These are phyloP conservation scores for Macaranga tanarius DNA, from an alignment of 441 rosid genomes.

Conservation along the genomic window DNA sequence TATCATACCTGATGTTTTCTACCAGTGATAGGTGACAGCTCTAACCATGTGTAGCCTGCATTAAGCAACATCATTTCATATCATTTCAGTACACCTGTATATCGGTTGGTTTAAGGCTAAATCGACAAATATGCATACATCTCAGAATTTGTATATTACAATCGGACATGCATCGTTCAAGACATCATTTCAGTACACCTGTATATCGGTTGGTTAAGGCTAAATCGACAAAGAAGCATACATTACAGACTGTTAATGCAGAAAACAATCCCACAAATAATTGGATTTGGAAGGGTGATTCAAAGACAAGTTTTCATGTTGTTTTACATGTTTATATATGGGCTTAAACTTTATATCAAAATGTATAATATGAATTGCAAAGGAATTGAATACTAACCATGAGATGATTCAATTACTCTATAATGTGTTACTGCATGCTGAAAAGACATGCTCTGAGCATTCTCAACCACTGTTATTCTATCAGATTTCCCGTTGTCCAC, in stretches of 20 bases:
- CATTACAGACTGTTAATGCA: background rate
- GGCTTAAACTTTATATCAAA: background rate
- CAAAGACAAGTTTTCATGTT: background rate
- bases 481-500: conserved; percentile 91
- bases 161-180: background rate
- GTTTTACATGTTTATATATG: background rate
- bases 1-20: conserved; percentile 86
- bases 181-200: background rate
- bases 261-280: no score
- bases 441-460: conserved; percentile 41
- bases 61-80: conserved; percentile 2
- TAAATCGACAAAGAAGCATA: background rate
- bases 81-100: background rate
- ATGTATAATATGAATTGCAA: background rate
- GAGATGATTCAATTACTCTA: conserved; percentile 60
- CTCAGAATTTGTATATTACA: background rate
- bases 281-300: background rate
- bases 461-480: conserved; percentile 64
- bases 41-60: conserved; percentile 91
- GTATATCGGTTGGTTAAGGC: background rate
- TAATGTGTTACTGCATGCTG: conserved; percentile 85
- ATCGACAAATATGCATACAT: background rate
- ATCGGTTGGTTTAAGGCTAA: background rate
- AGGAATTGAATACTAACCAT: conserved; percentile 48
- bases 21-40: conserved; percentile 84